Conservation (phyloP, 2,329 filamentous ascomycete genomes). For the Penicillium nordicum region DNA sequence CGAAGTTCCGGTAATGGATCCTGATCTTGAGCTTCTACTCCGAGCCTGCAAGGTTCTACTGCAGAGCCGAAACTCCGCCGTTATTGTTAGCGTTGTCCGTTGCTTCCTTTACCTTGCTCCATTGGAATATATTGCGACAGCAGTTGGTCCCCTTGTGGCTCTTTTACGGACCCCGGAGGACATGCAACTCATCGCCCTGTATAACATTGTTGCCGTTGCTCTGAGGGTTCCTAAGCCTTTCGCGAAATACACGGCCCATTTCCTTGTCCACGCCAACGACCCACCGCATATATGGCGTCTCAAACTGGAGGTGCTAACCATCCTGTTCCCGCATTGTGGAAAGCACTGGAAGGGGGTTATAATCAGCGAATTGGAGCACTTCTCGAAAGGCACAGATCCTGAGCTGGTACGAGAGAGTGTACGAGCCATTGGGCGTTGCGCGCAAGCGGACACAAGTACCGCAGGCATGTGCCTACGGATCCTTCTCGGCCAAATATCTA, state of each 20-base stretch:
- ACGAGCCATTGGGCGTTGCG: conserved; percentile 87
- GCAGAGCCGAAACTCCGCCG: conserved; percentile 87
- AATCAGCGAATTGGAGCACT: conserved; percentile 89
- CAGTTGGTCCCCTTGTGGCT: conserved; percentile 80
- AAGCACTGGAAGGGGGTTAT: conserved; percentile 77
- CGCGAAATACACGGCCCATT: conserved; percentile 82
- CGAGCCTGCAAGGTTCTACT: conserved; percentile 78
- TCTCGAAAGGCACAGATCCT: conserved; percentile 71
- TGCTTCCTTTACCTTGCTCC: conserved; percentile 85
- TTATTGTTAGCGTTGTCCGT: conserved; percentile 81
- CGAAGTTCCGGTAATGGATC: conserved; percentile 63
- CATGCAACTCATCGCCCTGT: conserved; percentile 83
- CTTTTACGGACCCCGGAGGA: conserved; percentile 80
- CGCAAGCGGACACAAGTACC: conserved; percentile 69
- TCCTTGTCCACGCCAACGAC: conserved; percentile 78
- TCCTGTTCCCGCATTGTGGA: conserved; percentile 82
- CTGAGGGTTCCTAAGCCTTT: conserved; percentile 74
- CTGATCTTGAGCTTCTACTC: conserved; percentile 78
- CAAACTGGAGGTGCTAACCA: conserved; percentile 84
- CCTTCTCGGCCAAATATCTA: conserved; percentile 81
- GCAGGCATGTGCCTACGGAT: conserved; percentile 77
- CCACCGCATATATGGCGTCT: conserved; percentile 79
- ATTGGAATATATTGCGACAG: conserved; percentile 66
- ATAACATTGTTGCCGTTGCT: conserved; percentile 93
- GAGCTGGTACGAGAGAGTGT: conserved; percentile 84